Evolutionary conservation across 208 protist species (phyloP).

Genomic region (Leishmania gerbilli): DNA sequence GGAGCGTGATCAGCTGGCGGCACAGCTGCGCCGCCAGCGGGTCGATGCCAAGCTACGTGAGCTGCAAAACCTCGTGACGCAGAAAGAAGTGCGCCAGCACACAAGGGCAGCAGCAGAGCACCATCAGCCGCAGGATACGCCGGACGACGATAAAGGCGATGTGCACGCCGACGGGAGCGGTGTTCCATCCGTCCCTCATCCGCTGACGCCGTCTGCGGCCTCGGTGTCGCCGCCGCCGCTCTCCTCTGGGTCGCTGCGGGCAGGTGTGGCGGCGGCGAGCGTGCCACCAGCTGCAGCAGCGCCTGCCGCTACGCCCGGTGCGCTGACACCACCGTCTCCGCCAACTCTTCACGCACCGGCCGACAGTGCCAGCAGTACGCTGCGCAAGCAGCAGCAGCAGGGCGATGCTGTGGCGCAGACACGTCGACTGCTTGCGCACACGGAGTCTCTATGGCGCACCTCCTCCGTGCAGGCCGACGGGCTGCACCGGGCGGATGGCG

Average conservation of each 20-base stretch:
- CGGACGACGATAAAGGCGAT: neutral
- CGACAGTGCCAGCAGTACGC: slow-evolving; percentile 9
- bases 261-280: neutral
- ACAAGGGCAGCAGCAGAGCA: neutral
- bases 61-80: slow-evolving; percentile 24
- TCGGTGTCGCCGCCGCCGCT: slow-evolving; percentile 7
- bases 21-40: slow-evolving; percentile 54
- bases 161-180: neutral
- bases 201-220: neutral
- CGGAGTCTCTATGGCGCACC: slow-evolving; percentile 34
- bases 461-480: neutral
- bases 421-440: slow-evolving; percentile 28
- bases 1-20: slow-evolving; percentile 67
- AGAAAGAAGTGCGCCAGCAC: slow-evolving; percentile 16
- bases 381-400: slow-evolving; percentile 12
- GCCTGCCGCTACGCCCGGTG: neutral
- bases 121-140: neutral
- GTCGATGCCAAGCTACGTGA: slow-evolving; percentile 39
- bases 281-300: neutral
- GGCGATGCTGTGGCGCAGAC: slow-evolving; percentile 22
- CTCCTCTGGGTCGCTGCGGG: neutral
- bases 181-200: neutral
- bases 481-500: neutral
- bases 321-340: neutral
- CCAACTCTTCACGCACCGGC: slow-evolving; percentile 4